These are phyloP conservation scores for Piper betle DNA, from an alignment of 164 flowering plant genomes.

Conservation along the genomic window DNA sequence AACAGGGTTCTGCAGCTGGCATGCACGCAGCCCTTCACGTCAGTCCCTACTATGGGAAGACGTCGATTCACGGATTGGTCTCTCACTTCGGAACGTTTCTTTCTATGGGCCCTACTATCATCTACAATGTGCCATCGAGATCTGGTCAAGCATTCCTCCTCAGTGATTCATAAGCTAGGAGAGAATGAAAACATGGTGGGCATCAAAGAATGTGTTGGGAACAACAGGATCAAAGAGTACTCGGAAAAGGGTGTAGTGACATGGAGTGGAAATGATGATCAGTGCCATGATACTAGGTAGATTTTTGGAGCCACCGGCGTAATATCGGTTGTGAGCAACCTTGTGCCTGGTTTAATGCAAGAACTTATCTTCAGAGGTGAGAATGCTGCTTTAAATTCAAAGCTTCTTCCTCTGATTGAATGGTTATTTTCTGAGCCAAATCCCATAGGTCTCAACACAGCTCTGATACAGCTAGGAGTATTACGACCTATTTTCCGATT, in stretches of 20 bases:
- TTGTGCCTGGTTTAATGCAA: slow-evolving; percentile 64
- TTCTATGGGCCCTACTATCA: slow-evolving; percentile 68
- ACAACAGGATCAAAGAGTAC: slow-evolving; percentile 49
- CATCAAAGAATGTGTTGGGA: slow-evolving; percentile 76
- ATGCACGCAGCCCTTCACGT: slow-evolving; percentile 94
- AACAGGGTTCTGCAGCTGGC: slow-evolving; percentile 90
- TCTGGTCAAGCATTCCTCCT: slow-evolving; percentile 83
- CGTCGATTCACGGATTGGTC: slow-evolving; percentile 65
- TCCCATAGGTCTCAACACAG: slow-evolving; percentile 76
- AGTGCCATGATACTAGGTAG: slow-evolving; percentile 89
- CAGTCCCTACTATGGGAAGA: slow-evolving; percentile 89
- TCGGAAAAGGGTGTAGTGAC: slow-evolving; percentile 42
- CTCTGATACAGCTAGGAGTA: slow-evolving; percentile 81
- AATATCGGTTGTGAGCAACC: slow-evolving; percentile 67
- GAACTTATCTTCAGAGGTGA: slow-evolving; percentile 55
- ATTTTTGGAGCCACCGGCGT: slow-evolving; percentile 63
- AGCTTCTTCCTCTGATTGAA: slow-evolving; percentile 49
- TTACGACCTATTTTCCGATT: slow-evolving; percentile 74
- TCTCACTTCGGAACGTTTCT: slow-evolving; percentile 65
- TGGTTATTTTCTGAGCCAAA: slow-evolving; percentile 41
- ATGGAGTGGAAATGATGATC: slow-evolving; percentile 92
- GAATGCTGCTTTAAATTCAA: slow-evolving; percentile 38
- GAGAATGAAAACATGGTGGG: slow-evolving; percentile 59
- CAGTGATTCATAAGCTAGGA: slow-evolving; percentile 38
- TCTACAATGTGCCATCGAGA: slow-evolving; percentile 73